Percentiles rank a stretch among this genome's conserved stretches.
Conservation (phyloP, 1,284 basidiomycete species). For the Trichosporon coremiiforme region DNA sequence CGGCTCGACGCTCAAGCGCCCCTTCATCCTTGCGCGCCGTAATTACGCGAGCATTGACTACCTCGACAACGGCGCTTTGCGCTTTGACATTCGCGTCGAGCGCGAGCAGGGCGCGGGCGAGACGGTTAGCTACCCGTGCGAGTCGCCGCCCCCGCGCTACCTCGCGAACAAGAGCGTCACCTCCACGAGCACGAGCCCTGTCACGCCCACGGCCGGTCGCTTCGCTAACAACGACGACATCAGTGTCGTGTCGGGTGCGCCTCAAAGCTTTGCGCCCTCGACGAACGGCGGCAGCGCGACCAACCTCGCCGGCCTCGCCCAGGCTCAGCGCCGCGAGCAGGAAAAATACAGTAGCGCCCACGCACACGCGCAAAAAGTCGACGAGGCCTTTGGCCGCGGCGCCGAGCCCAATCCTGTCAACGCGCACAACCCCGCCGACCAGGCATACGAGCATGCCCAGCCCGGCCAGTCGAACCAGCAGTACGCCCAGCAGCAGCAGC, state of each 20-base stretch:
- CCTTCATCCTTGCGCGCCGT: conserved; percentile 63
- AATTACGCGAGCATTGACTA: conserved; percentile 85
- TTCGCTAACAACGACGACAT: conserved; percentile 15
- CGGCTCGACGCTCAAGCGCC: conserved; percentile 60
- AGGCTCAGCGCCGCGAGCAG: conserved; percentile 11
- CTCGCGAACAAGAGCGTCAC: neutral
- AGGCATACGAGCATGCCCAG: conserved; percentile 7
- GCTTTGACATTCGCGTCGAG: conserved; percentile 89
- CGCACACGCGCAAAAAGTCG: neutral
- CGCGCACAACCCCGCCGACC: neutral
- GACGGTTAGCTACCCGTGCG: conserved; percentile 66
- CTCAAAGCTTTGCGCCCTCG: neutral
- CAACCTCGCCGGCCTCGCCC: conserved; percentile 14
- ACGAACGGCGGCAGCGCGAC: conserved; percentile 14
- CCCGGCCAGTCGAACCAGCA: conserved; percentile 9
- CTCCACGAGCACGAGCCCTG: neutral
- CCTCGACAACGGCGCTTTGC: conserved; percentile 66
- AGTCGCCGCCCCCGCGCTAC: conserved; percentile 42
- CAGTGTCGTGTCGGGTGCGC: neutral
- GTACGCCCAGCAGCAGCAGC: conserved; percentile 1
- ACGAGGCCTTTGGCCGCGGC: neutral
- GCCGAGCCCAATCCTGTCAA: neutral
- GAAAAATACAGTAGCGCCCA: neutral
- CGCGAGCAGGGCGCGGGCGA: conserved; percentile 74
- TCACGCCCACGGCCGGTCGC: neutral